These are phyloP conservation scores for Tetrahymena thermophila DNA, from an alignment of 73 alveolate genomes.

Conservation along the genomic window DNA sequence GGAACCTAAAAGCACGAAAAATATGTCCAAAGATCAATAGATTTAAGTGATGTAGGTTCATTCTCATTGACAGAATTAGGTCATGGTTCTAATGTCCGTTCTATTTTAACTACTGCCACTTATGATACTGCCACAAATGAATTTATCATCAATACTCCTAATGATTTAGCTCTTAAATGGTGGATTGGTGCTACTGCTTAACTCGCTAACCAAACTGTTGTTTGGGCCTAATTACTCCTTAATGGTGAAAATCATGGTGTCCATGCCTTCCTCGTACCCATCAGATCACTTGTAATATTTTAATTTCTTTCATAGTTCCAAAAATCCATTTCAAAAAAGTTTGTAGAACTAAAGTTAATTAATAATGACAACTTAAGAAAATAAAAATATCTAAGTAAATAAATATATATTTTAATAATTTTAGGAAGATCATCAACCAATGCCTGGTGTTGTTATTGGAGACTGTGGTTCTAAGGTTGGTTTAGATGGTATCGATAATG, in stretches of 20 bases:
- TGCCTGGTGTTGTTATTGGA: slow-evolving; percentile 70
- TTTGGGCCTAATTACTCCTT: slow-evolving; percentile 60
- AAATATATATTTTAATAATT: background rate
- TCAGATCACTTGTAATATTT: slow-evolving; percentile 45
- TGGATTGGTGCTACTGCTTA: slow-evolving; percentile 80
- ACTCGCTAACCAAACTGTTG: slow-evolving; percentile 55
- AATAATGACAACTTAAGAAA: no score
- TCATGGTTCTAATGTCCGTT: slow-evolving; percentile 76
- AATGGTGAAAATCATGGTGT: slow-evolving; percentile 62
- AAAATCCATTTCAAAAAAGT: no score
- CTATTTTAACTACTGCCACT: slow-evolving; percentile 66
- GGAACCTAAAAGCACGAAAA: slow-evolving; percentile 78
- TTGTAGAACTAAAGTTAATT: background rate
- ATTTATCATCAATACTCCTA: slow-evolving; percentile 70
- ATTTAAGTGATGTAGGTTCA: slow-evolving; percentile 52
- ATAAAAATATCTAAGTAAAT: no score
- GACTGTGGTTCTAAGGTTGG: slow-evolving; percentile 81
- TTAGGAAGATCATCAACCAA: slow-evolving; percentile 38
- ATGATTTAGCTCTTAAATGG: slow-evolving; percentile 56
- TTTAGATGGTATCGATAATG: slow-evolving; percentile 72
- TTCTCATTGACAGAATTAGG: slow-evolving; percentile 67
- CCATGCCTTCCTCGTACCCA: slow-evolving; percentile 64
- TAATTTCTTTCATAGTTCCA: background rate
- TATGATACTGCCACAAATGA: slow-evolving; percentile 55
- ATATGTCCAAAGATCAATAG: slow-evolving; percentile 37